Evolutionary conservation across 345 rosid genomes (phyloP), one percentile per base, ranked within the genome.

Genomic region (Noccaea caerulescens): DNA sequence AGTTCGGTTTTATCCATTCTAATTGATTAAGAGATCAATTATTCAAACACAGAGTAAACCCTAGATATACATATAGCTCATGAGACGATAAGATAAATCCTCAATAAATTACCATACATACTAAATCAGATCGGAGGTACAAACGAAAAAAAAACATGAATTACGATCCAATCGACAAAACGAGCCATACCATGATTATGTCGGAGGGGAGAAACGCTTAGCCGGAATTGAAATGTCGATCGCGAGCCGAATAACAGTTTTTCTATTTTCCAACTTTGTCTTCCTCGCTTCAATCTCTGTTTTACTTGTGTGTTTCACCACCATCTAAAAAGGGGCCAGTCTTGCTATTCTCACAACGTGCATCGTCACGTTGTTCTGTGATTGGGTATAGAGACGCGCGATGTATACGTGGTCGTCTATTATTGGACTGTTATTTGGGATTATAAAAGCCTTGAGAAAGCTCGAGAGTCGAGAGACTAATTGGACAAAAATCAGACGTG

Each of bases 131-230:
- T 58, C 66, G 20, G 67, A 59, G 23, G 9, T 37, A 23, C n/a
- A n/a, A 20, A 8, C 6, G 1, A 20, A 32, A 32, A 4, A 1
- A 49, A 63, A 50, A 11, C 10, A 37, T 49, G 23, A 49, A 64
- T 34, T n/a, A n/a, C 8, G 45, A 69, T 49, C 42, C 59, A 7
- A 49, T 59, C 5, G 44, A 41, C 13, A 51, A 43, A 51, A 62
- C 16, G 41, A 43, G 51, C 2, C 2, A 18, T 72, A 72, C 71
- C 76, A 72, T 72, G 50, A 63, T 64, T 45, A 53, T 56, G 57
- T 47, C 56, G 69, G 55, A 42, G 56, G 10, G 47, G 10, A 42
- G 54, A 52, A 32, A 33, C 14, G 16, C 3, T 46, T 46, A 27
- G 36, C 8, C 11, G 6, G 8, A 54, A 51, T 18, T 8, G 36